Conservation (phyloP, 768 basidiomycete genomes). For the Psilocybe cubensis region DNA sequence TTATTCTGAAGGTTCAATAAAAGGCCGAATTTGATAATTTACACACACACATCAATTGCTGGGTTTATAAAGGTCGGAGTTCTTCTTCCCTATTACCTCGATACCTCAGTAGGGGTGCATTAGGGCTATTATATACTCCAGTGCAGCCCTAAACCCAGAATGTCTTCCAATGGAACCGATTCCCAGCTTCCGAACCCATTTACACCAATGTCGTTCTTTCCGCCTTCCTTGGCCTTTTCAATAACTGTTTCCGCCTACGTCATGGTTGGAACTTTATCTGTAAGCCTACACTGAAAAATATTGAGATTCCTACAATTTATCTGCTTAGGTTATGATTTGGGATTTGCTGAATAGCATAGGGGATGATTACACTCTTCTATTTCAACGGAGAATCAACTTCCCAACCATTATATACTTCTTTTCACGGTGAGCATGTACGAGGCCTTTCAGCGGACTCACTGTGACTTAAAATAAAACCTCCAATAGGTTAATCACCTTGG, state of each 20-base stretch:
- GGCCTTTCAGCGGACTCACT: not conserved
- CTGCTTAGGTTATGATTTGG: slow-evolving; percentile 6
- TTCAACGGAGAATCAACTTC: not conserved
- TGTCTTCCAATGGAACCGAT: not conserved
- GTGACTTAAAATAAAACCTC: not conserved
- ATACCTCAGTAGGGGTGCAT: no score
- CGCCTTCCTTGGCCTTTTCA: slow-evolving; percentile 3
- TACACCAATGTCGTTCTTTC: slow-evolving; percentile 9
- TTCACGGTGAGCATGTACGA: not conserved
- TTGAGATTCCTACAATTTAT: not conserved
- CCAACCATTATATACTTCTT: slow-evolving; percentile 2
- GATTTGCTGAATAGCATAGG: slow-evolving; percentile 3
- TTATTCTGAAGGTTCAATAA: no score
- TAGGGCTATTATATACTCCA: no score
- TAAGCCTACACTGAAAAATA: not conserved
- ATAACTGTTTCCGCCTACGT: slow-evolving; percentile 1
- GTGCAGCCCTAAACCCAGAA: no score
- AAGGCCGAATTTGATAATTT: no score
- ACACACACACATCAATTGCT: no score
- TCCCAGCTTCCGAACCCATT: slow-evolving; percentile 7
- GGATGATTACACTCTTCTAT: not conserved
- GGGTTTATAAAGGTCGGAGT: no score
- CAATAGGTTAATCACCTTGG: not conserved
- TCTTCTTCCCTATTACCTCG: no score
- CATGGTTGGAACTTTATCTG: not conserved